Base-by-base conservation (phyloP, 306 rosid species). In the Oxytropis ochrocephala region DNA sequence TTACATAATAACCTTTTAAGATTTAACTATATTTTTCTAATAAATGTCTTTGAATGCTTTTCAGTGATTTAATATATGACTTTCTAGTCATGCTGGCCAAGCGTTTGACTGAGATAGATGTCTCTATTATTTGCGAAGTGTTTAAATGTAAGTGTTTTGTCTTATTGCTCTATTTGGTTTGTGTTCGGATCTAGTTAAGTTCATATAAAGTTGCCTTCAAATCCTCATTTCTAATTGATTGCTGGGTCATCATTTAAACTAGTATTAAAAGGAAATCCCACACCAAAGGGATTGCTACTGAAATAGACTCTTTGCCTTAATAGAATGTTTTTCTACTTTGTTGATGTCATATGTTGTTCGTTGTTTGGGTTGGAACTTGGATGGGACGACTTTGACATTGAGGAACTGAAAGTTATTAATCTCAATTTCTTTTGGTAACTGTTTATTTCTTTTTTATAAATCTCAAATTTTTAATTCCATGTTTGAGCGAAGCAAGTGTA, bases 41-140 rank as follows among this genome's bases (percentile, higher is more conserved):
- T 79, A 16, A 60, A 14, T 58, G 18, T 84, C 49, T 76, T 64
- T 16, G 32, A 60, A 70, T 86, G 44, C 55, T 71, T 74, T 80
- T 77, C 94, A 94, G 97, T 78, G 97, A 94, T 74, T 81, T 94
- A 52, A 83, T 90, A 75, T 94, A 80, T 66, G 96, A 94, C 82
- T 90, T 94, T 78, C 81, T 93, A 60, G 53, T 67, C 67, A 68
- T 82, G 79, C 69, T 93, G 96, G 78, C 96, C 89, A 85, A 90
- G 86, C 75, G 80, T 46, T 76, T 93, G 69, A 75, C 82, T 3
- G 98, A 90, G 86, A 58, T 80, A 27, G 98, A 93, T 60, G 96
- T 93, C 75, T 88, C 96, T 60, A 86, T 86, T 78, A 93, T 93
- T 77, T 81, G 86, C 82, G 78, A 88, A 36, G 65, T 88, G 71